Evolutionary conservation across 2,329 filamentous ascomycete species (phyloP).

Genomic region (Aotearoamyces nothofagi): DNA sequence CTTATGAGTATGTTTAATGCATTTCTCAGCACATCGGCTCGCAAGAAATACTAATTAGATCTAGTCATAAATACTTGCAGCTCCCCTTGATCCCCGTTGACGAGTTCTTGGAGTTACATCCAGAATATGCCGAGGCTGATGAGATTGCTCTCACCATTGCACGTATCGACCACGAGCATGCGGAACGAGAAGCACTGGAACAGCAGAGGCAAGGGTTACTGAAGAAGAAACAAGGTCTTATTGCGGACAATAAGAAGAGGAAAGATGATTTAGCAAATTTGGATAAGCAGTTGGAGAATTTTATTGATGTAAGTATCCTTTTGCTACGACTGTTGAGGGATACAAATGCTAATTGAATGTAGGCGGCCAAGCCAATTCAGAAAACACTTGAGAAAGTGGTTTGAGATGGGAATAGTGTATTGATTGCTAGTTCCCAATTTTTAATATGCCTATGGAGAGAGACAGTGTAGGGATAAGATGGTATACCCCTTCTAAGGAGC

Average conservation of each 20-base stretch:
- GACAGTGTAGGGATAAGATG: no score
- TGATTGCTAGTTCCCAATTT: no score
- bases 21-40: neutral
- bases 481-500: no score
- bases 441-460: no score
- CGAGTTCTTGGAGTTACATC: slow-evolving; percentile 63
- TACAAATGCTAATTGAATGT: slow-evolving; percentile 5
- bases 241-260: slow-evolving; percentile 73
- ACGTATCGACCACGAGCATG: slow-evolving; percentile 80
- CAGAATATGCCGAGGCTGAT: slow-evolving; percentile 55
- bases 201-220: slow-evolving; percentile 65
- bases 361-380: slow-evolving; percentile 81
- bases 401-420: no score
- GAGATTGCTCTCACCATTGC: slow-evolving; percentile 78
- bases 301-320: slow-evolving; percentile 62
- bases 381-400: slow-evolving; percentile 65
- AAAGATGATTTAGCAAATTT: slow-evolving; percentile 87
- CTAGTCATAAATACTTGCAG: slow-evolving; percentile 72
- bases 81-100: slow-evolving; percentile 74
- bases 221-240: slow-evolving; percentile 54
- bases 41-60: neutral
- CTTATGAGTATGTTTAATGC: slow-evolving; percentile 58
- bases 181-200: slow-evolving; percentile 72
- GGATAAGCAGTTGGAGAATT: slow-evolving; percentile 84
- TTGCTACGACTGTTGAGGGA: neutral